Evolutionary conservation across 148 eudicot genomes (phyloP), one percentile per base, ranked within the genome.

Genomic region (Rhododendron griersonianum): DNA sequence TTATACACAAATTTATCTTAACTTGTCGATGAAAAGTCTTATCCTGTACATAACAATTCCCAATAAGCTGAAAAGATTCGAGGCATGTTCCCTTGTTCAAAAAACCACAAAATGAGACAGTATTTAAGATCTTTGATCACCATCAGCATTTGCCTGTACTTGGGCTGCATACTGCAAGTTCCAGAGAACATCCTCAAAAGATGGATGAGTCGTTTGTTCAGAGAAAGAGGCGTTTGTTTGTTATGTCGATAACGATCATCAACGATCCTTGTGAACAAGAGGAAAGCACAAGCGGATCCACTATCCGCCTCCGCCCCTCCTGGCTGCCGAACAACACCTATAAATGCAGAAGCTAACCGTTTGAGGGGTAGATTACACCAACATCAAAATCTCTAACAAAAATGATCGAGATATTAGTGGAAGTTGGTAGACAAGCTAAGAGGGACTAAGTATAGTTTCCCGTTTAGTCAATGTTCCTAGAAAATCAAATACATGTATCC

Each of bases 101-200:
- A 79, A 44, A 23, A 14, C 45, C 18, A 4, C n/a, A 45, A 5
- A 19, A 5, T 37, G 41, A 23, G 35, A 21, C 48, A 84, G 84
- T 37, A 86, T 79, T 37, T 78, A 87, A 79, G 84, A 88, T 89
- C 86, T 89, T 76, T 87, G 89, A 83, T 92, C 93, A 30, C 92
- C 88, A 57, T 91, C 93, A 25, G 87, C 86, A 10, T 89, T 86
- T 84, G 91, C 90, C 85, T 94, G 95, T 14, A 94, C 86, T 87
- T 92, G 98, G 88, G 93, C 92, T 76, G 98, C 95, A 86, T 93
- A 93, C 83, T 94, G 95, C 81, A 94, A 90, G 85, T 94, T 93
- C 95, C 98, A 94, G 7, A 94, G 92, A 30, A 94, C 91, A 81
- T 94, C 98, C 84, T 94, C 98, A 4, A 94, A 88, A 55, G 98